Evolutionary conservation across 2,329 filamentous ascomycete genomes (phyloP).

Genomic region (Fusarium protoensiforme): DNA sequence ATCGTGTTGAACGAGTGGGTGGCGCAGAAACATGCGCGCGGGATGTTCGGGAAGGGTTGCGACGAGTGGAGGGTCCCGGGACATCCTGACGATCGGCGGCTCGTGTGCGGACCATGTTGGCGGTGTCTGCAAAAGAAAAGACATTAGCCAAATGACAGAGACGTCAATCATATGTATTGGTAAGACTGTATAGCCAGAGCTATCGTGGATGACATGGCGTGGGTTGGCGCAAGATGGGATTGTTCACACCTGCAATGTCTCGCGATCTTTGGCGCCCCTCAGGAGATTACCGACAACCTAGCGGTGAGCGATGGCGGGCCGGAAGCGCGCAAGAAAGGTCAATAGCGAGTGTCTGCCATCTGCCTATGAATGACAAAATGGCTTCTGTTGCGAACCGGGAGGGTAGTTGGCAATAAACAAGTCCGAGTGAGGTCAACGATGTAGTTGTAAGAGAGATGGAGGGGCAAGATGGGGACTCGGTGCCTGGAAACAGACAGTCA

Average conservation of each 20-base stretch:
- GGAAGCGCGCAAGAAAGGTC: background rate
- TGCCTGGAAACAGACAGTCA: constrained; percentile 25
- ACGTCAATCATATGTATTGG: accelerated
- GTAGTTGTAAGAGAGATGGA: constrained; percentile 39
- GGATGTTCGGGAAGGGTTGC: constrained; percentile 38
- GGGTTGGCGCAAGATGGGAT: constrained; percentile 23
- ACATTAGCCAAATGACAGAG: constrained; percentile 11
- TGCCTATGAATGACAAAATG: background rate
- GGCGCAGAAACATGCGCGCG: constrained; percentile 12
- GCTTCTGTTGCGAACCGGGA: background rate
- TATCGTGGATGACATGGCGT: background rate
- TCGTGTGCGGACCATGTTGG: constrained; percentile 45
- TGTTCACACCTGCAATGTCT: constrained; percentile 27
- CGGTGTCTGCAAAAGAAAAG: background rate
- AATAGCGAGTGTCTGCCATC: background rate
- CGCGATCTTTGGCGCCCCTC: constrained; percentile 1
- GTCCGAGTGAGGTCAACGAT: constrained; percentile 13
- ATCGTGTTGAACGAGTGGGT: constrained; percentile 28
- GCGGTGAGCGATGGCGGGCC: background rate
- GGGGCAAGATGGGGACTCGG: constrained; percentile 33
- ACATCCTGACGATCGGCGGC: constrained; percentile 31
- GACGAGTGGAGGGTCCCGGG: constrained; percentile 24
- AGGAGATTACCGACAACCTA: background rate
- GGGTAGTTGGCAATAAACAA: background rate
- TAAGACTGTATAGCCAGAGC: background rate